phyloP scores from a whole-genome alignment of 2,329 filamentous ascomycete genomes.

The Fusarium mangiferae region DNA sequence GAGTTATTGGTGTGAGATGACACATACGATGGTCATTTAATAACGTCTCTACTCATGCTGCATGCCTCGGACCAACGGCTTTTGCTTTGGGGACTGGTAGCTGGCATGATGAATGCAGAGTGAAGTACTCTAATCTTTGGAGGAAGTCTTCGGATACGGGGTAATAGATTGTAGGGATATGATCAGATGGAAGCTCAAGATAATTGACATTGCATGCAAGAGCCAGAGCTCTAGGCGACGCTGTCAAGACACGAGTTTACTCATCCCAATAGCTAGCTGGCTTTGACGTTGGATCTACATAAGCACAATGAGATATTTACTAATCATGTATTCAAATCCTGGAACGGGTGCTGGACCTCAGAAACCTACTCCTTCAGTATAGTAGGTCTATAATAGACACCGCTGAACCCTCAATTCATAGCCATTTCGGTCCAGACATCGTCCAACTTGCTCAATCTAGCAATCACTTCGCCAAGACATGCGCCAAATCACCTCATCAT shows the following conservation, averaged over 20 bases:
- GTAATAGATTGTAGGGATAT: rapidly evolving
- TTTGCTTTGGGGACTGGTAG: neutral
- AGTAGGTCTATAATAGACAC: too few species aligned
- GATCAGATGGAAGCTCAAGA: rapidly evolving
- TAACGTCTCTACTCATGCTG: neutral
- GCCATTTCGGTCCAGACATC: neutral
- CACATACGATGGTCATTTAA: neutral
- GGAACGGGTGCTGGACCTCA: too few species aligned
- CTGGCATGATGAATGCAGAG: neutral
- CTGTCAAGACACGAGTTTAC: rapidly evolving
- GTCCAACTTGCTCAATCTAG: neutral
- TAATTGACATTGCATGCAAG: rapidly evolving
- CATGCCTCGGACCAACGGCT: neutral
- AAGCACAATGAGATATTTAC: neutral
- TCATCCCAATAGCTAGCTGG: too few species aligned
- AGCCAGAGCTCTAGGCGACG: rapidly evolving
- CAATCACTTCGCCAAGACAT: too few species aligned
- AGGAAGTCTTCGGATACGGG: neutral
- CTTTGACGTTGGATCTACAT: rapidly evolving
- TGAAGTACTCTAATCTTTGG: neutral
- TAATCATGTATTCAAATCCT: neutral
- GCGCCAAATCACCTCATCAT: rapidly evolving
- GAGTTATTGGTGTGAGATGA: neutral
- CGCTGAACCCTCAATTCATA: too few species aligned
- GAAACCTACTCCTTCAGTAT: neutral